Evolutionary conservation across 805 yeast species (phyloP).

Genomic region (Lipomyces spencermartinsiae): DNA sequence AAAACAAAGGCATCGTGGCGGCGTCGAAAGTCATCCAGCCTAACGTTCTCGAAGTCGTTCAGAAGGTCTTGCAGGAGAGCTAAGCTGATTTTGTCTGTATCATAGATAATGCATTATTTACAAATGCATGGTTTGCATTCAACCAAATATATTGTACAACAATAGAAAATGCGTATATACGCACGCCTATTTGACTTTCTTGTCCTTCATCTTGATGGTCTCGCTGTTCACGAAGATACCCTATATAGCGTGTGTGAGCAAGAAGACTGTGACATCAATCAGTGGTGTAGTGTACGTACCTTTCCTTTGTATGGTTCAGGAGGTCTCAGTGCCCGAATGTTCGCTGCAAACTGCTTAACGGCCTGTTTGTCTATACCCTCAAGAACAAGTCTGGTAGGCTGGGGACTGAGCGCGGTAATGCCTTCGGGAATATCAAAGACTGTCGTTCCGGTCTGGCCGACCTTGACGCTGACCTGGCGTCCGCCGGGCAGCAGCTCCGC

Average conservation of each 20-base stretch:
- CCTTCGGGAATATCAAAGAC: slow-evolving; percentile 79
- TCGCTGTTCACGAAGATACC: slow-evolving; percentile 94
- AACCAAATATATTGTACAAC: slow-evolving; percentile 1
- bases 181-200: slow-evolving; percentile 77
- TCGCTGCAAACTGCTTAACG: slow-evolving; percentile 86
- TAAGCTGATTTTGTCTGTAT: background rate
- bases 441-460: slow-evolving; percentile 85
- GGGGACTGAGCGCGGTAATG: slow-evolving; percentile 74
- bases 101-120: background rate
- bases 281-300: slow-evolving; percentile 24
- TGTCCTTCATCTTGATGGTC: slow-evolving; percentile 86
- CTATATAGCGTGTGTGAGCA: slow-evolving; percentile 17
- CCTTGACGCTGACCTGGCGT: slow-evolving; percentile 73
- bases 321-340: slow-evolving; percentile 81
- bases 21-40: slow-evolving; percentile 48
- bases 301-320: slow-evolving; percentile 99
- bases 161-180: slow-evolving; percentile 7
- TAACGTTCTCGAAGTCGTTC: slow-evolving; percentile 33
- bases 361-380: slow-evolving; percentile 90
- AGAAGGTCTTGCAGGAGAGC: slow-evolving; percentile 30
- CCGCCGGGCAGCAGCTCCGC: slow-evolving; percentile 64
- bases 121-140: slow-evolving; percentile 7
- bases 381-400: slow-evolving; percentile 81
- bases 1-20: slow-evolving; percentile 93
- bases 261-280: background rate